These are phyloP conservation scores for Scheffersomyces quercinus DNA, from an alignment of 1,139 yeast species.

Conservation along the genomic window DNA sequence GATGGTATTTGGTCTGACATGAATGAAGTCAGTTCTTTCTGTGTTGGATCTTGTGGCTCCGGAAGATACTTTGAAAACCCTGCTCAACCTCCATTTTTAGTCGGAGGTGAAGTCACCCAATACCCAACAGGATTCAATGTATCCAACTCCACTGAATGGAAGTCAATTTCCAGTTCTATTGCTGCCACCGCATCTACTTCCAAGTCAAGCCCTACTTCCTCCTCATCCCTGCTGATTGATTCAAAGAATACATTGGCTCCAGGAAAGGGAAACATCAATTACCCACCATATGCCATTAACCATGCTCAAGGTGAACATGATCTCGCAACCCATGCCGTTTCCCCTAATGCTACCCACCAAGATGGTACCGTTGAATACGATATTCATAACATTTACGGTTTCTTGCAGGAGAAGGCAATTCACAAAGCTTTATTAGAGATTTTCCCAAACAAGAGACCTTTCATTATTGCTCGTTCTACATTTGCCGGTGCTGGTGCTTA, in stretches of 20 bases:
- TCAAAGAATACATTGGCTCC: constrained; percentile 19
- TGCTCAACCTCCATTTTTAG: constrained; percentile 21
- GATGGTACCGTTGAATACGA: constrained; percentile 33
- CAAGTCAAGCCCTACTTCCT: constrained; percentile 10
- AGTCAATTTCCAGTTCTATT: constrained; percentile 14
- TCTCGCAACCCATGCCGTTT: constrained; percentile 27
- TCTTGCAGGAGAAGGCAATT: constrained; percentile 19
- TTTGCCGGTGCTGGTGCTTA: constrained; percentile 21
- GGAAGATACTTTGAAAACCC: constrained; percentile 21
- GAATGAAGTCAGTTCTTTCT: constrained; percentile 35
- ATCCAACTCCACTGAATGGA: constrained; percentile 21
- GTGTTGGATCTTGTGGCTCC: constrained; percentile 31
- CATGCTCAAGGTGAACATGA: constrained; percentile 25
- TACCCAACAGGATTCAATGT: constrained; percentile 22
- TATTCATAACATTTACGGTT: constrained; percentile 21
- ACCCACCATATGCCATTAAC: constrained; percentile 33
- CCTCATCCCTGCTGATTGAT: constrained; percentile 16
- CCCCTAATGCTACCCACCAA: constrained; percentile 31
- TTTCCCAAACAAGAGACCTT: constrained; percentile 20
- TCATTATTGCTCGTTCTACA: constrained; percentile 21
- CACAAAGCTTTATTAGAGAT: constrained; percentile 18
- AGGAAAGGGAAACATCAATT: constrained; percentile 30
- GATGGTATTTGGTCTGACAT: constrained; percentile 39
- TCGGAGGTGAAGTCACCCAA: constrained; percentile 13
- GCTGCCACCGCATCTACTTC: constrained; percentile 14